phyloP scores from a whole-genome alignment of 208 protist species.

The Acanthamoeba castellanii region DNA sequence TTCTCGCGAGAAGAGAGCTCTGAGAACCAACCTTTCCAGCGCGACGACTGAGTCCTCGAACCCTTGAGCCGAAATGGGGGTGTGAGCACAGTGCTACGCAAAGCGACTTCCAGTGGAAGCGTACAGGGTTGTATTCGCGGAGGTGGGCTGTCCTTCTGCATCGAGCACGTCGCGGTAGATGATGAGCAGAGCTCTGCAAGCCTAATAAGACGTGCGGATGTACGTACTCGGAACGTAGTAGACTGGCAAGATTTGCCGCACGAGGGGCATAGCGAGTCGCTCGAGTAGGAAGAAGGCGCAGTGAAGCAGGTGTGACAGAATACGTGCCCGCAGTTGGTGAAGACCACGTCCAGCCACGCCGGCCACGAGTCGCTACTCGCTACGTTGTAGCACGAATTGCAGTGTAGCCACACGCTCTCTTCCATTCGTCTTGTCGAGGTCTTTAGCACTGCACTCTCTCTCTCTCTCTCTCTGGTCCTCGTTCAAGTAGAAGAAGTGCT shows the following conservation, averaged over 20 bases:
- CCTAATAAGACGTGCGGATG: neutral
- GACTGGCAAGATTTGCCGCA: neutral
- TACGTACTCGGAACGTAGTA: neutral
- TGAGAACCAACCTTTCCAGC: neutral
- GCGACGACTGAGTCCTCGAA: neutral
- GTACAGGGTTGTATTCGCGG: slow-evolving; percentile 23
- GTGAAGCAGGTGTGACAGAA: slow-evolving; percentile 45
- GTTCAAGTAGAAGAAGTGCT: no score
- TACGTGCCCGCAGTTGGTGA: slow-evolving; percentile 44
- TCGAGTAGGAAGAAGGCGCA: neutral
- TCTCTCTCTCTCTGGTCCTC: no score
- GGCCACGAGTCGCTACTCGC: slow-evolving; percentile 27
- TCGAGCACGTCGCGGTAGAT: neutral
- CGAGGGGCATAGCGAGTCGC: neutral
- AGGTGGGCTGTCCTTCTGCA: slow-evolving; percentile 4
- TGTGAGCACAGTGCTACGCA: neutral
- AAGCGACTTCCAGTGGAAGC: neutral
- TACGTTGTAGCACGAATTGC: slow-evolving; percentile 54
- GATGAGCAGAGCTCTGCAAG: neutral
- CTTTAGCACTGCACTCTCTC: neutral
- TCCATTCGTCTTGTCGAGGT: neutral
- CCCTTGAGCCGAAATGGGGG: neutral
- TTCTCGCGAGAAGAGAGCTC: neutral
- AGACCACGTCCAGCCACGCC: slow-evolving; percentile 25
- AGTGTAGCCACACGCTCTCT: slow-evolving; percentile 5